Evolutionary conservation across 108 stramenopile genomes (phyloP).

Genomic region (Fragilaria radians): DNA sequence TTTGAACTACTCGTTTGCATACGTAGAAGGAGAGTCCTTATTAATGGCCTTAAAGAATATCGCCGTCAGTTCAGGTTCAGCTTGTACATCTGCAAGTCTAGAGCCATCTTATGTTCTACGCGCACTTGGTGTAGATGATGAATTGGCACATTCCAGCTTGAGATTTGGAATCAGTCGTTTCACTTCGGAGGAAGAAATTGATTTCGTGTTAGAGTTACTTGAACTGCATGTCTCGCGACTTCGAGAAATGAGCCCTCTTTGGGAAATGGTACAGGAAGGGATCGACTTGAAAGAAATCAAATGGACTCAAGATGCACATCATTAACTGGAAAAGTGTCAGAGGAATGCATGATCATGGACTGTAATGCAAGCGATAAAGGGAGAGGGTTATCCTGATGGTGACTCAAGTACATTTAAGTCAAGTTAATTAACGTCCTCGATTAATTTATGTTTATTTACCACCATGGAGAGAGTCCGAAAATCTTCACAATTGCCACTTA

Average conservation of each 20-base stretch:
- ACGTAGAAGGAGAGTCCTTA: slow-evolving; percentile 97
- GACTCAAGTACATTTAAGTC: too few species aligned
- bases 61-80: slow-evolving; percentile 95
- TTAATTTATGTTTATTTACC: too few species aligned
- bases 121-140: slow-evolving; percentile 97
- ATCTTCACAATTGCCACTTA: too few species aligned
- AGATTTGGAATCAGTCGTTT: slow-evolving; percentile 97
- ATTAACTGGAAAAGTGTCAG: too few species aligned
- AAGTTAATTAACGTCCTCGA: too few species aligned
- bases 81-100: slow-evolving; percentile 96
- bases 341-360: too few species aligned
- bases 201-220: slow-evolving; percentile 91
- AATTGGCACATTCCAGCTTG: slow-evolving; percentile 95
- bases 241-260: slow-evolving; percentile 97
- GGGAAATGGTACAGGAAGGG: slow-evolving; percentile 99
- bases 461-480: too few species aligned
- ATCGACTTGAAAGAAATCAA: slow-evolving; percentile 96
- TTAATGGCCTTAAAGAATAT: slow-evolving; percentile 98
- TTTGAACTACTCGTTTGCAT: slow-evolving; percentile 97
- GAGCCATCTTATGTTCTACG: slow-evolving; percentile 98
- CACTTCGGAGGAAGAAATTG: slow-evolving; percentile 95
- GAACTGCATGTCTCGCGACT: slow-evolving; percentile 88
- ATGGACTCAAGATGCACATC: slow-evolving; percentile 96
- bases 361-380: too few species aligned
- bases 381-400: too few species aligned